phyloP scores from a whole-genome alignment of 1,139 yeast genomes.

The Candida sp. region DNA sequence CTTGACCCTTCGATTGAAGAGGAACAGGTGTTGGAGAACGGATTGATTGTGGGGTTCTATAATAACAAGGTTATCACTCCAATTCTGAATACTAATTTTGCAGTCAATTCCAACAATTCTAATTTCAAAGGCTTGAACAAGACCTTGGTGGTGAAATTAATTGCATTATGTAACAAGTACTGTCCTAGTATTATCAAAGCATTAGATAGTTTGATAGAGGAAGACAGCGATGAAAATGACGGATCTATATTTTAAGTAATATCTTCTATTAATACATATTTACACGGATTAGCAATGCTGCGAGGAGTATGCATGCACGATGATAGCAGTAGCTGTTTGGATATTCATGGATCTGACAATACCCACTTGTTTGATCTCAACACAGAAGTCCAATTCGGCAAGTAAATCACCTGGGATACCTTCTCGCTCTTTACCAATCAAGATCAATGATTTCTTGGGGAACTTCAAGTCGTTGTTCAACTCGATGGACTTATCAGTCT shows the following conservation, averaged over 20 bases:
- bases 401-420: constrained; percentile 90
- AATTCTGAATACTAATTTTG: constrained; percentile 58
- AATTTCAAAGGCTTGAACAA: constrained; percentile 45
- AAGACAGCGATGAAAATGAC: constrained; percentile 33
- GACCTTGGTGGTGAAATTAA: constrained; percentile 27
- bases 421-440: constrained; percentile 87
- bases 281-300: constrained; percentile 55
- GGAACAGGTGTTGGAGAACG: constrained; percentile 86
- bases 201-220: constrained; percentile 42
- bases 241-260: constrained; percentile 15
- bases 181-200: constrained; percentile 41
- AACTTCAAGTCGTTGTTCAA: constrained; percentile 66
- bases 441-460: constrained; percentile 77
- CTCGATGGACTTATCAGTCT: constrained; percentile 84
- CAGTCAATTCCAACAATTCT: constrained; percentile 42
- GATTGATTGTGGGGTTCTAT: constrained; percentile 73
- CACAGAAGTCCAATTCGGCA: constrained; percentile 83
- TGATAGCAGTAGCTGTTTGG: constrained; percentile 95
- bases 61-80: constrained; percentile 69
- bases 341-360: constrained; percentile 95
- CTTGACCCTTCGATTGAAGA: constrained; percentile 89
- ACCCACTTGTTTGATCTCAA: constrained; percentile 92
- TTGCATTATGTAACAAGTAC: constrained; percentile 36
- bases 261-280: constrained; percentile 7
- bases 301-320: constrained; percentile 87